Conservation (phyloP, 2,329 filamentous ascomycete species). For the Xylaria sp. region DNA sequence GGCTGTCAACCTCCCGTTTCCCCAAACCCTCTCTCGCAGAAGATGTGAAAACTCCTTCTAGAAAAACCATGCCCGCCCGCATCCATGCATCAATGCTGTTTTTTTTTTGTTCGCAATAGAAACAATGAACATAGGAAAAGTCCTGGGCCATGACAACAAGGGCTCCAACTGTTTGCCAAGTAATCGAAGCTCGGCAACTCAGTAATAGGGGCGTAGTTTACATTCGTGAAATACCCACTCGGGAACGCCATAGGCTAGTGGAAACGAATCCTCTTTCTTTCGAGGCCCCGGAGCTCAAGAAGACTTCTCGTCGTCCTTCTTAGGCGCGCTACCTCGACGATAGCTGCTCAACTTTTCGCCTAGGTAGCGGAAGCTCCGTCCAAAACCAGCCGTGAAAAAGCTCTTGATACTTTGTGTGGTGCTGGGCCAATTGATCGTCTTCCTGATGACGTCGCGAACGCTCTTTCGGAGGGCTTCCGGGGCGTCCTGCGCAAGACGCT, state of each 20-base stretch:
- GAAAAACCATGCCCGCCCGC: constrained; percentile 2
- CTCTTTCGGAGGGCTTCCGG: constrained; percentile 67
- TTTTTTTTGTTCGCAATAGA: too few species aligned
- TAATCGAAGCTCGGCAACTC: background rate
- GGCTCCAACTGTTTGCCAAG: background rate
- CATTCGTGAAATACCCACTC: background rate
- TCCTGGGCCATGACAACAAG: constrained; percentile 1
- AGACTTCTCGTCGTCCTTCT: constrained; percentile 30
- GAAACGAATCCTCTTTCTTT: too few species aligned
- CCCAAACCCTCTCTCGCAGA: background rate
- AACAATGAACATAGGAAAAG: constrained; percentile 13
- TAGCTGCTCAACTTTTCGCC: constrained; percentile 78
- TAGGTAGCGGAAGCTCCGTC: constrained; percentile 73
- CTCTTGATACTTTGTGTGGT: constrained; percentile 87
- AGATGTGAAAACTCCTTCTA: constrained; percentile 1
- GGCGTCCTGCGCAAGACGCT: constrained; percentile 74
- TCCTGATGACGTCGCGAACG: constrained; percentile 76
- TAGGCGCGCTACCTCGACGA: constrained; percentile 45
- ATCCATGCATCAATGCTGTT: constrained; percentile 14
- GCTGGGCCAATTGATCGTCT: constrained; percentile 91
- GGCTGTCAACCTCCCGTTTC: background rate
- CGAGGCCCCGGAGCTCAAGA: constrained; percentile 31
- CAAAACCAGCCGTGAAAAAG: constrained; percentile 74
- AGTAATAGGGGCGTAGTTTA: background rate
- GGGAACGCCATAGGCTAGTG: background rate